Percentiles rank a stretch among this genome's conserved stretches.
These are phyloP conservation scores for Yamadazyma scolyti DNA, from an alignment of 805 yeast species.

Conservation along the genomic window DNA sequence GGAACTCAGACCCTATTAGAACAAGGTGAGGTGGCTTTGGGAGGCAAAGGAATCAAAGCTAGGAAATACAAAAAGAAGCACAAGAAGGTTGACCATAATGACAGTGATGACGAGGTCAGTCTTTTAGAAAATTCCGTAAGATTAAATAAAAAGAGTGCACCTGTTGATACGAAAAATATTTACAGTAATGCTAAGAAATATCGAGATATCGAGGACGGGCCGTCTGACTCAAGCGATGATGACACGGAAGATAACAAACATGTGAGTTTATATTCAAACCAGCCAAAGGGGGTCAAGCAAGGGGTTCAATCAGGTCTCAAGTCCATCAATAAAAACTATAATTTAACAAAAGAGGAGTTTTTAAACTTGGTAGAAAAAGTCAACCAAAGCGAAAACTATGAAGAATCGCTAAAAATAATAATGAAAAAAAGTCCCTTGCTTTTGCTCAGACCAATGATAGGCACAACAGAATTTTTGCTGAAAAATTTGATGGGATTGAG, in stretches of 20 bases:
- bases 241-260: slow-evolving; percentile 28
- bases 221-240: slow-evolving; percentile 19
- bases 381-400: slow-evolving; percentile 61
- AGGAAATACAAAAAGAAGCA: slow-evolving; percentile 20
- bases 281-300: slow-evolving; percentile 65
- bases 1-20: slow-evolving; percentile 85
- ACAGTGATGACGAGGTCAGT: slow-evolving; percentile 2
- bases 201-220: slow-evolving; percentile 24
- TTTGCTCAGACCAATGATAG: slow-evolving; percentile 79
- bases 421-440: slow-evolving; percentile 79
- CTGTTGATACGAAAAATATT: slow-evolving; percentile 5
- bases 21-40: slow-evolving; percentile 71
- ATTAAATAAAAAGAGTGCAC: slow-evolving; percentile 6
- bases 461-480: slow-evolving; percentile 87
- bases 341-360: slow-evolving; percentile 62
- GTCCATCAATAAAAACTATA: slow-evolving; percentile 65
- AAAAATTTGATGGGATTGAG: slow-evolving; percentile 80
- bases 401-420: slow-evolving; percentile 62
- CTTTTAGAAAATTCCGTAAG: slow-evolving; percentile 10
- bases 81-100: slow-evolving; percentile 1
- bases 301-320: slow-evolving; percentile 76
- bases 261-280: slow-evolving; percentile 78
- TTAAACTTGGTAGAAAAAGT: slow-evolving; percentile 58
- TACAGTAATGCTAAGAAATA: slow-evolving; percentile 9
- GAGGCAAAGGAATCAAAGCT: slow-evolving; percentile 65